Evolutionary conservation across 768 basidiomycete genomes (phyloP).

Genomic region (Tricholoma bakamatsutake): DNA sequence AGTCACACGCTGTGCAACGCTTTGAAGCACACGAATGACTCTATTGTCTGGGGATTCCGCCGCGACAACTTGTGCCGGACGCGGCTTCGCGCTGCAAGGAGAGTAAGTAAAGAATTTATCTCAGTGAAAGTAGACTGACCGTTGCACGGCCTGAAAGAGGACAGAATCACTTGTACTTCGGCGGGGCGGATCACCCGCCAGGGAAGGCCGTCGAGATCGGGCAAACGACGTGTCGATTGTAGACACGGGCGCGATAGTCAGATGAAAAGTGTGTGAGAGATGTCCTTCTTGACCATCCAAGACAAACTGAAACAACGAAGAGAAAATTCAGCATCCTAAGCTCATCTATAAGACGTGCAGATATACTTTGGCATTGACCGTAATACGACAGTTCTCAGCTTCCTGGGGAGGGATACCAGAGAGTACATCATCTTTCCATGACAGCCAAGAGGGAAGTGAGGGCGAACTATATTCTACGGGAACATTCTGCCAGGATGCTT

Average conservation of each 20-base stretch:
- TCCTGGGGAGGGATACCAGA: constrained; percentile 76
- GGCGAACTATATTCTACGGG: constrained; percentile 79
- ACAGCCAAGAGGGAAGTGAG: constrained; percentile 77
- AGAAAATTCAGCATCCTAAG: background rate
- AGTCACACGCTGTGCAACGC: constrained; percentile 72
- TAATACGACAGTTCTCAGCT: constrained; percentile 70
- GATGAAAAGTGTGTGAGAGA: constrained; percentile 59
- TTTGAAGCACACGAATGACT: constrained; percentile 72
- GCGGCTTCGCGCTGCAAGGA: constrained; percentile 20
- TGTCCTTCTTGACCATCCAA: constrained; percentile 73
- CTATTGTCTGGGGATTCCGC: constrained; percentile 50
- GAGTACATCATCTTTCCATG: constrained; percentile 81
- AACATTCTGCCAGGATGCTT: constrained; percentile 76
- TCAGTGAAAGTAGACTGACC: constrained; percentile 21
- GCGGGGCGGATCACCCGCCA: constrained; percentile 36
- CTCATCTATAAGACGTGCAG: constrained; percentile 4
- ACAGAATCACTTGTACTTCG: constrained; percentile 45
- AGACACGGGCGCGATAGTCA: constrained; percentile 64
- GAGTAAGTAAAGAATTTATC: background rate
- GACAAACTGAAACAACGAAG: constrained; percentile 40
- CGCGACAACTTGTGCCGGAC: constrained; percentile 19
- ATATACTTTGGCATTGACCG: constrained; percentile 68
- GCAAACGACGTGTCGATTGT: constrained; percentile 36
- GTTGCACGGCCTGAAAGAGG: constrained; percentile 34
- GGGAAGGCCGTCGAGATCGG: constrained; percentile 37